Conservation (phyloP, 345 rosid genomes). For the Geranium brycei region DNA sequence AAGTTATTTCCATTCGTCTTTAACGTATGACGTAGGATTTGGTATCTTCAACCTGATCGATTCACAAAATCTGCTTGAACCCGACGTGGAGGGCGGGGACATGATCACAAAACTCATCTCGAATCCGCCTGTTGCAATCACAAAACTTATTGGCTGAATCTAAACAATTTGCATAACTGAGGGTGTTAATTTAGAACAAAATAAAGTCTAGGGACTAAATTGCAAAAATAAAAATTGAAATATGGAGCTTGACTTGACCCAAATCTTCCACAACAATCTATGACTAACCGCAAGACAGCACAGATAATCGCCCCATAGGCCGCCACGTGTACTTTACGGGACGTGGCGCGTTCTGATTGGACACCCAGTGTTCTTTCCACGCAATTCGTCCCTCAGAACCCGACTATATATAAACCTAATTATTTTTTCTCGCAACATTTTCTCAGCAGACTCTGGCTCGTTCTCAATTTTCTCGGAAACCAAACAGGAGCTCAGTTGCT, state of each 20-base stretch:
- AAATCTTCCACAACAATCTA: background rate
- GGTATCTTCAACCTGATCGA: no score
- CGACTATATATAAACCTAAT: background rate
- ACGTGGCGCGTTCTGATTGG: slow-evolving; percentile 14
- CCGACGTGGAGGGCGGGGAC: no score
- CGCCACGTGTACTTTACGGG: slow-evolving; percentile 16
- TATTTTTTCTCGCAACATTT: background rate
- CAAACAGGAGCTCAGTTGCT: background rate
- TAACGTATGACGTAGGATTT: no score
- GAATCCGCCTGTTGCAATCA: no score
- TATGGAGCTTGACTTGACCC: background rate
- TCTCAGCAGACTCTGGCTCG: background rate
- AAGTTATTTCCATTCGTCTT: no score
- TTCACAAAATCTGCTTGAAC: no score
- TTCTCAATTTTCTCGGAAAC: slow-evolving; percentile 5
- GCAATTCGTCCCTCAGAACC: background rate
- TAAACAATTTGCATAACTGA: no score
- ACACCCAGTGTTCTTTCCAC: rapidly evolving
- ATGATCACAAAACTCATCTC: no score
- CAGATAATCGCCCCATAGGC: background rate
- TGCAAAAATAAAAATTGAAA: no score
- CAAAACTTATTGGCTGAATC: no score
- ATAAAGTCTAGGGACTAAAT: no score
- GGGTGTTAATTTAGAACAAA: no score
- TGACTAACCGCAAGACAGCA: background rate